A percentile compares a stretch with the other conserved stretches of the same genome.
These are phyloP conservation scores for Mycosphaerella sp. DNA, from an alignment of 2,329 filamentous ascomycete species.

Conservation along the genomic window DNA sequence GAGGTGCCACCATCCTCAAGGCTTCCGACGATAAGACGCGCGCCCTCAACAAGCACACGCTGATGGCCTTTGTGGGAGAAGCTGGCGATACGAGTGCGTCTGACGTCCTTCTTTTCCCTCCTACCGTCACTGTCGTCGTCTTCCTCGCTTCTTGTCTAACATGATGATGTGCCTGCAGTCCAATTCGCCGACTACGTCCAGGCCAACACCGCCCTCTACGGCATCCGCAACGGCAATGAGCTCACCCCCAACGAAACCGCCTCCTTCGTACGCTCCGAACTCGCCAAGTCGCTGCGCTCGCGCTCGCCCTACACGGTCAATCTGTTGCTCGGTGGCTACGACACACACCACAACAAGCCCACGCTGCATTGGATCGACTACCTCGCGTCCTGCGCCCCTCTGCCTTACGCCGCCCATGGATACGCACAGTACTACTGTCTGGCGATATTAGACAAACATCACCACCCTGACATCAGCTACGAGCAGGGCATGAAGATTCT, in stretches of 20 bases:
- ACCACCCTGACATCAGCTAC: constrained; percentile 86
- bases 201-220: constrained; percentile 96
- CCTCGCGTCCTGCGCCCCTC: constrained; percentile 40
- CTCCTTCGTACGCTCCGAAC: constrained; percentile 87
- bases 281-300: constrained; percentile 83
- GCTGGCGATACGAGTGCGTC: constrained; percentile 78
- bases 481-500: constrained; percentile 88
- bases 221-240: constrained; percentile 94
- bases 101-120: not conserved
- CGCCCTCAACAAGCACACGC: constrained; percentile 81
- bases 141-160: not conserved
- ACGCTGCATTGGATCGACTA: constrained; percentile 28
- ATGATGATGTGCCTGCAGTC: constrained; percentile 48
- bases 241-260: constrained; percentile 83
- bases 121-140: not conserved
- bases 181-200: constrained; percentile 99
- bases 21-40: constrained; percentile 94
- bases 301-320: constrained; percentile 96
- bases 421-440: constrained; percentile 99
- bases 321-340: constrained; percentile 86
- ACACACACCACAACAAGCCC: constrained; percentile 66
- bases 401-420: constrained; percentile 95
- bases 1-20: constrained; percentile 94
- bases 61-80: constrained; percentile 94
- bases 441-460: constrained; percentile 96